A percentile compares a stretch with the other conserved stretches of the same genome.
phyloP scores from a whole-genome alignment of 371 early-diverging fungal genomes.

The Batkoa obscura region DNA sequence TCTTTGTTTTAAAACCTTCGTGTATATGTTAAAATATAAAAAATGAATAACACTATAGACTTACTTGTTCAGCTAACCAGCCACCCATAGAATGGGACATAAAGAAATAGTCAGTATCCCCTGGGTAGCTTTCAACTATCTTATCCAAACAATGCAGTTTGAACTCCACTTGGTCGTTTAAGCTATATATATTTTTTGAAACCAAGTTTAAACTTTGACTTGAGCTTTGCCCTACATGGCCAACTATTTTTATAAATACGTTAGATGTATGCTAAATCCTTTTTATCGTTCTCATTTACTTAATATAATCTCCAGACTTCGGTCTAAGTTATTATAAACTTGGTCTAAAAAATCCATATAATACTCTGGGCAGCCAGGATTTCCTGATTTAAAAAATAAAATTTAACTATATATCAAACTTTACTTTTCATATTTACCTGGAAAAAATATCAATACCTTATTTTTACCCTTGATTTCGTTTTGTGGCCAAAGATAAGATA shows the following conservation, averaged over 20 bases:
- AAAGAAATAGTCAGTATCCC: conserved; percentile 29
- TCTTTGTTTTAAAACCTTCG: neutral
- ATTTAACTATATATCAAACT: too few species aligned
- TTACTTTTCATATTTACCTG: too few species aligned
- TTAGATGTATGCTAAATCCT: too few species aligned
- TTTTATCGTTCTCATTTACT: too few species aligned
- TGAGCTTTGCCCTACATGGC: neutral
- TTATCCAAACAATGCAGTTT: conserved; percentile 38
- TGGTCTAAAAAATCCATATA: neutral
- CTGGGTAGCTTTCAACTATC: conserved; percentile 20
- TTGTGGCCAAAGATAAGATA: too few species aligned
- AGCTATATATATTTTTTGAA: conserved; percentile 13
- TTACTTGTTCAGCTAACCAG: conserved; percentile 27
- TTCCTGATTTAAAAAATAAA: too few species aligned
- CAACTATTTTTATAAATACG: conserved; percentile 1
- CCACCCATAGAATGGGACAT: conserved; percentile 50
- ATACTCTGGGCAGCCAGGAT: conserved; percentile 2
- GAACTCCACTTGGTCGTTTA: conserved; percentile 43
- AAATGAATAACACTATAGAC: neutral
- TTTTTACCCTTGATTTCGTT: too few species aligned
- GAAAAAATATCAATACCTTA: too few species aligned
- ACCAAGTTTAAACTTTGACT: neutral
- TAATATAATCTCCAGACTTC: neutral
- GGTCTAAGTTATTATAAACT: neutral
- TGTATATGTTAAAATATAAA: neutral